Base-by-base conservation (phyloP, 495 filamentous ascomycete genomes). In the Choiromyces venosus region DNA sequence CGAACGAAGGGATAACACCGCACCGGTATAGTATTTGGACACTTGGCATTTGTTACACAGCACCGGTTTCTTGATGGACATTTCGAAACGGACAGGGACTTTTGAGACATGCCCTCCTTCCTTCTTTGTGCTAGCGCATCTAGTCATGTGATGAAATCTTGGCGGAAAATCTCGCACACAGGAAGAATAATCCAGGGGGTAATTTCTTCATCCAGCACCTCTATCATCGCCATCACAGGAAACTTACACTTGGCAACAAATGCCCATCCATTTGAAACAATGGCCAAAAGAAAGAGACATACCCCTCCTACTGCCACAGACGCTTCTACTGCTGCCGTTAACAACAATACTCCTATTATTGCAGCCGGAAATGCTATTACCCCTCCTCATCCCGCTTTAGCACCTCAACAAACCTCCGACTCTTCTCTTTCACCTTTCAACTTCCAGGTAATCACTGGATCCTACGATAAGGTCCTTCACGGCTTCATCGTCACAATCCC, bases 391-490 rank as follows among this genome's bases (percentile, higher is more conserved):
- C 14, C 12, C 46, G 8, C 68, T 73, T 25, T 4, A 7, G 21
- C 66, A 16, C 35, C n/a, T 14, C 70, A 35, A 52, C n/a, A 25
- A 68, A 33, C 44, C n/a, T 38, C 72, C 33, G 73, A 77, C 37
- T 67, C 72, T 33, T 80, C 83, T 73, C 74, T 18, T 66, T 71
- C 80, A 46, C 81, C 85, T 46, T 73, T 88, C 66, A 92, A 88
- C 0, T 85, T 98, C 68, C 95, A 98, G 81, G 90, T 99, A 71
- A 86, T 97, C 67, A 91, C 93, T 33, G 95, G 95, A 25, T 97
- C 94, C 72, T 99, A 99, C 84, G 95, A 99, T 80, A 89, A 93
- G 71, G 88, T 94, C 61, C 87, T 99, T 61, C 95, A 99, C 83
- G 96, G 96, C 75, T 86, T 98, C 80, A 92, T 92, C 1, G 94